A percentile compares a stretch with the other conserved stretches of the same genome.
phyloP scores from a whole-genome alignment of 805 yeast species.

The Huiozyma sinensis region DNA sequence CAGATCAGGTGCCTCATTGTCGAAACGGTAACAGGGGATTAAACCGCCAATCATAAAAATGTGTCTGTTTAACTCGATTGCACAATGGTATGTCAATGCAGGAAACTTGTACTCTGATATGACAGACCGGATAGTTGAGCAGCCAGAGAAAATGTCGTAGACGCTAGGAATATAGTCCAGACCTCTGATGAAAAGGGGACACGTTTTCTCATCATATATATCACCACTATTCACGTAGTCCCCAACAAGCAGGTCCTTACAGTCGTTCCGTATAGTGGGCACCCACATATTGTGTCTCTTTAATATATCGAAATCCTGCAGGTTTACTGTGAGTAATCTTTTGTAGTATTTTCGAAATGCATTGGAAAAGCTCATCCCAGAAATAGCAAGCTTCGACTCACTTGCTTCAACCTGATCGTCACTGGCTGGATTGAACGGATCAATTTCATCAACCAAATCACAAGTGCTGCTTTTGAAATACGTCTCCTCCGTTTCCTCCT shows the following conservation, averaged over 20 bases:
- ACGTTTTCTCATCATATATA: conserved; percentile 9
- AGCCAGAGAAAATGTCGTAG: conserved; percentile 19
- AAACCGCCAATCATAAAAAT: conserved; percentile 39
- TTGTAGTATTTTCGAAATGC: conserved; percentile 18
- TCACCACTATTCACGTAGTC: neutral
- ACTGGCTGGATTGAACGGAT: neutral
- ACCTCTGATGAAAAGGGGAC: conserved; percentile 19
- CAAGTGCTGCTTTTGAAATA: neutral
- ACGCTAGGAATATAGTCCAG: conserved; percentile 14
- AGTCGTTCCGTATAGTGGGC: conserved; percentile 13
- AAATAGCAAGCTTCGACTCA: no score
- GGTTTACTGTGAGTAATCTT: conserved; percentile 14
- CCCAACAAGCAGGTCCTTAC: conserved; percentile 5
- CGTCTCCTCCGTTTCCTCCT: neutral
- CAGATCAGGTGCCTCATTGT: conserved; percentile 26
- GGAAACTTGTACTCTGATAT: conserved; percentile 34
- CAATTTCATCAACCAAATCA: neutral
- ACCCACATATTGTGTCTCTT: conserved; percentile 24
- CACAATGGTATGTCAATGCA: conserved; percentile 34
- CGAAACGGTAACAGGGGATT: conserved; percentile 18
- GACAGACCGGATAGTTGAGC: conserved; percentile 19
- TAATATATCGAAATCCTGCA: conserved; percentile 10
- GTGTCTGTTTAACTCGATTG: conserved; percentile 31
- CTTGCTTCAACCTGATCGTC: neutral
- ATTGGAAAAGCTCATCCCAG: conserved; percentile 3